Base-by-base conservation (phyloP, 192 early-diverging fungal species). In the Mortierella hygrophila region DNA sequence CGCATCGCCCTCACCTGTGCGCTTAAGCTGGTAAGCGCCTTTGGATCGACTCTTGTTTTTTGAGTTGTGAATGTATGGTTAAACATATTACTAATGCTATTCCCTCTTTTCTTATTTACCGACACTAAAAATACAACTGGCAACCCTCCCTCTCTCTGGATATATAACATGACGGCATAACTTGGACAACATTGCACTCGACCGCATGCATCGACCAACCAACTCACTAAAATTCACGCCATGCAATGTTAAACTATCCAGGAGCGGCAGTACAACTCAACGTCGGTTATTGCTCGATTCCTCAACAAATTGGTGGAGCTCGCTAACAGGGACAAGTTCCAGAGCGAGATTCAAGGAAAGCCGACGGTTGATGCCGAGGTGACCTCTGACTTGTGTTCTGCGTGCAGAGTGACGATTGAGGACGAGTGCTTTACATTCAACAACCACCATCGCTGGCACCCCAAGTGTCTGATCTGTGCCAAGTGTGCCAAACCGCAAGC, bases 1-100 rank as follows among this genome's bases (percentile, higher is more conserved):
- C 93, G 97, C 23, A 91, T 96, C 21, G 97, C 97, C 15, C 89
- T 99, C 42, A 95, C 94, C 69, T 96, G 97, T 29, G 95, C 97
- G 9, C 90, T 99, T 54, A 94, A 94, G 81, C 85, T 96, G 88
- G 96, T 96, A 92, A 65, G 60, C 52, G 85, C 80, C 52, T 54
- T 71, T 71, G 23, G 29, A 11, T 4, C 60, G 6, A 13, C 10
- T 65, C 32, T 65, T 65, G 60, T 26, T 3, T 2, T 26, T 32
- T 29, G 60, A 1, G 11, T 29, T 11, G 60, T 65, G 5, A 57
- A 65, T 13, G 4, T 4, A 15, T 65, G 60, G 60, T 0, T 63
- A 32, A 65, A 65, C 60, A 32, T 32, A 32, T 65, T 10, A 65
- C 60, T 29, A 65, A 65, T 65, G 29, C 60, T 32, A 65, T 32